Evolutionary conservation across 2,329 filamentous ascomycete species (phyloP).

Genomic region (Zopfia rhizophila): DNA sequence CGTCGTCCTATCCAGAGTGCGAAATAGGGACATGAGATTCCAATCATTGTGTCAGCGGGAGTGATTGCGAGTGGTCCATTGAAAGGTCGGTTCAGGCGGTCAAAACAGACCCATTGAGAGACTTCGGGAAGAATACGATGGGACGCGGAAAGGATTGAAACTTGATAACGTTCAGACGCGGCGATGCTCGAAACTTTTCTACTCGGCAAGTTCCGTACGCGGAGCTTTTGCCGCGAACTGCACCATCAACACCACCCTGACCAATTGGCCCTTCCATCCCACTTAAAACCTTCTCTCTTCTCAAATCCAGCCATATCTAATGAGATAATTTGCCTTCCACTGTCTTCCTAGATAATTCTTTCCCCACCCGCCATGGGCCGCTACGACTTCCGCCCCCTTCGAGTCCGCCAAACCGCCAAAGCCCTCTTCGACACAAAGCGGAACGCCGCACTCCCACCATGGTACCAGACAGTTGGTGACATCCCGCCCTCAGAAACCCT

Average conservation of each 20-base stretch:
- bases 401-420: constrained; percentile 63
- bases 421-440: constrained; percentile 60
- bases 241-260: constrained; percentile 25
- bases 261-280: constrained; percentile 16
- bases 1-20: constrained; percentile 63
- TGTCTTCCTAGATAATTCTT: too few relatives aligned
- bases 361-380: constrained; percentile 58
- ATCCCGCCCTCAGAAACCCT: constrained; percentile 70
- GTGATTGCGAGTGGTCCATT: constrained; percentile 27
- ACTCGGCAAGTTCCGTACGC: constrained; percentile 9
- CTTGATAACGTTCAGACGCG: not conserved
- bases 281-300: too few relatives aligned
- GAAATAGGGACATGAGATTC: constrained; percentile 72
- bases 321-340: too few relatives aligned
- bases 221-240: constrained; percentile 12
- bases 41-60: constrained; percentile 65
- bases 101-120: constrained; percentile 32
- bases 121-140: not conserved
- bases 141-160: constrained; percentile 14
- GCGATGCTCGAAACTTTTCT: constrained; percentile 11
- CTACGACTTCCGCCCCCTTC: constrained; percentile 62
- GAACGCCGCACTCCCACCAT: constrained; percentile 58
- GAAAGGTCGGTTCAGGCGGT: constrained; percentile 10
- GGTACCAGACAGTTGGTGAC: constrained; percentile 66
- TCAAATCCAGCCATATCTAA: constrained; percentile 6